Conservation (phyloP, 23 red algal species). For the Gracilariopsis chorda region DNA sequence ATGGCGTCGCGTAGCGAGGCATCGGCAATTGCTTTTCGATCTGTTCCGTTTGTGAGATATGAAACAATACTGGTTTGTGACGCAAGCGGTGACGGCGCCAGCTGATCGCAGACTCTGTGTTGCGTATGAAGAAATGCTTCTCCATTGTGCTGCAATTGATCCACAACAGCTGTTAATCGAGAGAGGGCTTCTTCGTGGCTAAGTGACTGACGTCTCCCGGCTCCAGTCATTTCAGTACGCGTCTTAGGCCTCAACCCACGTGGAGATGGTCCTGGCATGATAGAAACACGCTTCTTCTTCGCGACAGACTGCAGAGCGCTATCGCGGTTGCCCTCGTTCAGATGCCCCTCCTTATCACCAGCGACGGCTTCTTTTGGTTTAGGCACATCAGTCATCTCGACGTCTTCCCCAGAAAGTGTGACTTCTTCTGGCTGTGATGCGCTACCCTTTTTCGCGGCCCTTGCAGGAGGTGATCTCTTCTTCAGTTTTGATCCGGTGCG, state of each 20-base stretch:
- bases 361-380: no score
- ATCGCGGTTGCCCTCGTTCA: no score
- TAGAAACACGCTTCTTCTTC: not conserved
- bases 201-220: not conserved
- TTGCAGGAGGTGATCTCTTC: no score
- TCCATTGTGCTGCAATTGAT: constrained; percentile 1
- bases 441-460: no score
- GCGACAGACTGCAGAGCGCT: not conserved
- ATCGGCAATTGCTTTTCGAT: not conserved
- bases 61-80: not conserved
- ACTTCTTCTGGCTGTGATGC: no score
- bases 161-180: not conserved
- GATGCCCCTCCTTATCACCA: no score
- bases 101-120: not conserved
- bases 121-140: not conserved
- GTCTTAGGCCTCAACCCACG: not conserved
- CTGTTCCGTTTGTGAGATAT: not conserved
- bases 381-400: not conserved
- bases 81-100: not conserved
- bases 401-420: not conserved
- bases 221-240: not conserved
- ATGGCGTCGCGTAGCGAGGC: not conserved
- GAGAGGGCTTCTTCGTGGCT: not conserved
- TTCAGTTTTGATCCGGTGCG: no score
- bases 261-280: not conserved